phyloP scores from a whole-genome alignment of 129 eudicot species.

The Artemisia argyi region DNA sequence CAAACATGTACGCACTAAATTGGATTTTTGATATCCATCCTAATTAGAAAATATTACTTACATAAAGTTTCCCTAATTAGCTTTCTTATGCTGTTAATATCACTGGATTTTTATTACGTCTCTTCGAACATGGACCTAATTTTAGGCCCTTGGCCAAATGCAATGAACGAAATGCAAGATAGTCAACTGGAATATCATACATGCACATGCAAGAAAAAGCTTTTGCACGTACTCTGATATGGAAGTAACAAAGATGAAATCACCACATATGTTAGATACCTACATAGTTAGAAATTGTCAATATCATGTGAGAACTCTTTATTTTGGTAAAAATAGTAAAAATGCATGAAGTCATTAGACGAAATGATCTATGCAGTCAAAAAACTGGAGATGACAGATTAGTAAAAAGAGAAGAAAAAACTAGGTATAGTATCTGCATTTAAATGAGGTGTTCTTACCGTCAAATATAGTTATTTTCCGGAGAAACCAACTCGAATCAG shows the following conservation, averaged over 20 bases:
- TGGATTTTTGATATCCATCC: not conserved
- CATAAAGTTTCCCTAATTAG: not conserved
- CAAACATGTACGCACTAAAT: too few relatives aligned
- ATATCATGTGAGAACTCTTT: not conserved
- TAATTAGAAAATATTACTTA: not conserved
- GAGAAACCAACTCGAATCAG: too few relatives aligned
- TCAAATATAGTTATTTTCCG: too few relatives aligned
- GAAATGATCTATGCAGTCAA: too few relatives aligned
- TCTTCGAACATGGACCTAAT: constrained; percentile 9
- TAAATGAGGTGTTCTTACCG: too few relatives aligned
- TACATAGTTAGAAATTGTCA: not conserved
- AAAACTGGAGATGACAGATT: too few relatives aligned
- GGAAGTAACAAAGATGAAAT: not conserved
- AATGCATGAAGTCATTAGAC: too few relatives aligned
- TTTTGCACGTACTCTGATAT: not conserved
- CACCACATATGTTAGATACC: not conserved
- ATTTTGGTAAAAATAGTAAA: too few relatives aligned
- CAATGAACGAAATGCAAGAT: constrained; percentile 2
- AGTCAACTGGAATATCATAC: not conserved
- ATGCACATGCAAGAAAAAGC: not conserved
- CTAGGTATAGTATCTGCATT: too few relatives aligned
- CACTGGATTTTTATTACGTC: constrained; percentile 1
- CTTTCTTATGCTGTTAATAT: not conserved
- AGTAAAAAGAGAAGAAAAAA: too few relatives aligned
- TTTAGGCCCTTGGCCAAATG: constrained; percentile 34